Conservation (phyloP, 228 moss, liverwort and hornwort species). For the Sphagnum magellanicum region DNA sequence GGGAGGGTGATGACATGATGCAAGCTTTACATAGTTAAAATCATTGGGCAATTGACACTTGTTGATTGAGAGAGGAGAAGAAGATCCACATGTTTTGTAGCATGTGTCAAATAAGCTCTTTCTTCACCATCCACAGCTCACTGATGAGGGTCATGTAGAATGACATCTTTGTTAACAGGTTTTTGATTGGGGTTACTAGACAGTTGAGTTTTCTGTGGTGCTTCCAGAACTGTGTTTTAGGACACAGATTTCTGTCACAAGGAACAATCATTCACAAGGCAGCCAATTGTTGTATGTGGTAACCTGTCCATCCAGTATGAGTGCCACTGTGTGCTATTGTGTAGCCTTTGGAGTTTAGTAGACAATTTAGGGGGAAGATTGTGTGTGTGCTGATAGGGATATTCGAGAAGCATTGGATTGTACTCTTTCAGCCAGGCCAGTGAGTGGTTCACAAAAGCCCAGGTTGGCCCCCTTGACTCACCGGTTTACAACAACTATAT, state of each 20-base stretch:
- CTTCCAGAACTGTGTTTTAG: background rate
- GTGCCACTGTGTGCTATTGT: background rate
- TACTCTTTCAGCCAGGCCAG: conserved; percentile 58
- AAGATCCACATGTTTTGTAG: no score
- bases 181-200: no score
- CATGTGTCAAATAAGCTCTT: no score
- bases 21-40: no score
- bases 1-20: no score
- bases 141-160: no score
- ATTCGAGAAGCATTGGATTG: conserved; percentile 63
- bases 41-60: no score
- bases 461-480: conserved; percentile 17
- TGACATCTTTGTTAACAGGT: no score
- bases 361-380: background rate
- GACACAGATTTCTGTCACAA: background rate
- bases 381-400: conserved; percentile 25
- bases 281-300: background rate
- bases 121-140: no score
- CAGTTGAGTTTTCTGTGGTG: background rate
- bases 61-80: no score
- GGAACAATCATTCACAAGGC: background rate
- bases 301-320: background rate
- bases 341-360: background rate
- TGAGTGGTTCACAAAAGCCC: conserved; percentile 41
- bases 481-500: no score